Conservation (phyloP, 2,329 filamentous ascomycete species). For the Orbilia quercus region DNA sequence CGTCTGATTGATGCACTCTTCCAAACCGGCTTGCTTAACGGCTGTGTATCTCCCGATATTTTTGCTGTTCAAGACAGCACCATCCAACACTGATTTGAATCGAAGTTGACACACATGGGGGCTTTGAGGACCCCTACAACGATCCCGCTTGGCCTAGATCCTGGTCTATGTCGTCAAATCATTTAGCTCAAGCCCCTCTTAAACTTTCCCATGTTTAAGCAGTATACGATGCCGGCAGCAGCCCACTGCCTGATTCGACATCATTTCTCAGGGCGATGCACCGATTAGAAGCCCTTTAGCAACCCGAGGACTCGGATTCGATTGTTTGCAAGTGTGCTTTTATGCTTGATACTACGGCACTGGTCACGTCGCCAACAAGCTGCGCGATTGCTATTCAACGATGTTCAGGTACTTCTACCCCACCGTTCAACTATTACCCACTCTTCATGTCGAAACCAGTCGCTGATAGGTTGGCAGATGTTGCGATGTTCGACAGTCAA, state of each 20-base stretch:
- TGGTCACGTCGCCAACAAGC: neutral
- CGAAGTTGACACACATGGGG: constrained; percentile 18
- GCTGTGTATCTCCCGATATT: constrained; percentile 28
- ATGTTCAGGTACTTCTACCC: neutral
- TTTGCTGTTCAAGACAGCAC: neutral
- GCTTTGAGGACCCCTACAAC: constrained; percentile 18
- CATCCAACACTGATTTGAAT: neutral
- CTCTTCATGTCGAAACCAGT: neutral
- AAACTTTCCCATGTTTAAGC: neutral
- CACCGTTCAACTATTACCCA: neutral
- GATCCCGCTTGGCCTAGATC: neutral
- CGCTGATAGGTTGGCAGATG: neutral
- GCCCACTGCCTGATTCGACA: constrained; percentile 7
- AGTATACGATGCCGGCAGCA: neutral
- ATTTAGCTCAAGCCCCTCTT: constrained; percentile 6
- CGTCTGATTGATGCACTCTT: neutral
- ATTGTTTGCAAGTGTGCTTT: neutral
- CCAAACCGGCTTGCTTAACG: neutral
- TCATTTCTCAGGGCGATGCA: neutral
- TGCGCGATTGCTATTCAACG: neutral
- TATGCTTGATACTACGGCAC: neutral
- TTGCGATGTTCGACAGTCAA: neutral
- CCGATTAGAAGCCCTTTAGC: constrained; percentile 14
- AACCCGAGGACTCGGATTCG: constrained; percentile 21
- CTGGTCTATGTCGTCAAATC: neutral